Conservation (phyloP, 352 stramenopile species). For the Phytophthora vignae region DNA sequence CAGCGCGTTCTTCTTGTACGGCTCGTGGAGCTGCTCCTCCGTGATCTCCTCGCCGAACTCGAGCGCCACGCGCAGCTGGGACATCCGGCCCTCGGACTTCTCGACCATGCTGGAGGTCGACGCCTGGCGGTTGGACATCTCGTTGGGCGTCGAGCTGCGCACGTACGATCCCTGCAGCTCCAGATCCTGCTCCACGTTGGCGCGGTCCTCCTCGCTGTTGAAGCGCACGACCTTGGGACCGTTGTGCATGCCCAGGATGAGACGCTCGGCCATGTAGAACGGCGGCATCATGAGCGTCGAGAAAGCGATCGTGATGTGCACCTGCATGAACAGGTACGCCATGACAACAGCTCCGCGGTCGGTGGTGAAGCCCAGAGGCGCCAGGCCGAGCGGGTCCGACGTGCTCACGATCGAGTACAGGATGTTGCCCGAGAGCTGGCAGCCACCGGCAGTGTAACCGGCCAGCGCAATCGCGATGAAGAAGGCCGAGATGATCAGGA, state of each 20-base stretch:
- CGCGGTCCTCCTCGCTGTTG: conserved; percentile 30
- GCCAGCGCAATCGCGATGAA: conserved; percentile 51
- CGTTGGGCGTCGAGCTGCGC: conserved; percentile 42
- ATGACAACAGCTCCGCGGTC: conserved; percentile 56
- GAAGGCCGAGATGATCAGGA: conserved; percentile 55
- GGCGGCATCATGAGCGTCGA: conserved; percentile 57
- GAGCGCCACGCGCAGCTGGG: conserved; percentile 44
- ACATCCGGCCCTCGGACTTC: conserved; percentile 39
- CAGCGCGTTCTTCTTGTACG: conserved; percentile 56
- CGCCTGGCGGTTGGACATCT: conserved; percentile 19
- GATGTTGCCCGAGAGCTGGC: conserved; percentile 64
- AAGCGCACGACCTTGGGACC: conserved; percentile 30
- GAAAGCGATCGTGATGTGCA: conserved; percentile 61
- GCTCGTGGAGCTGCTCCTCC: conserved; percentile 28
- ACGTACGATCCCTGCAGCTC: conserved; percentile 43
- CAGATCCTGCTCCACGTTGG: conserved; percentile 36
- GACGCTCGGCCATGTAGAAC: conserved; percentile 69
- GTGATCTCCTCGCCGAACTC: conserved; percentile 49
- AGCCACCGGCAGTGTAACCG: conserved; percentile 56
- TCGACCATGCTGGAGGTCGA: conserved; percentile 32
- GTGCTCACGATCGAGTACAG: conserved; percentile 62
- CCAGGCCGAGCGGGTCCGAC: conserved; percentile 30
- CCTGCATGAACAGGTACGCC: conserved; percentile 65
- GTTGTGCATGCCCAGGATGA: conserved; percentile 73
- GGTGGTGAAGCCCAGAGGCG: conserved; percentile 52